phyloP scores from a whole-genome alignment of 2,329 filamentous ascomycete genomes.

The Fusarium sublunatum region DNA sequence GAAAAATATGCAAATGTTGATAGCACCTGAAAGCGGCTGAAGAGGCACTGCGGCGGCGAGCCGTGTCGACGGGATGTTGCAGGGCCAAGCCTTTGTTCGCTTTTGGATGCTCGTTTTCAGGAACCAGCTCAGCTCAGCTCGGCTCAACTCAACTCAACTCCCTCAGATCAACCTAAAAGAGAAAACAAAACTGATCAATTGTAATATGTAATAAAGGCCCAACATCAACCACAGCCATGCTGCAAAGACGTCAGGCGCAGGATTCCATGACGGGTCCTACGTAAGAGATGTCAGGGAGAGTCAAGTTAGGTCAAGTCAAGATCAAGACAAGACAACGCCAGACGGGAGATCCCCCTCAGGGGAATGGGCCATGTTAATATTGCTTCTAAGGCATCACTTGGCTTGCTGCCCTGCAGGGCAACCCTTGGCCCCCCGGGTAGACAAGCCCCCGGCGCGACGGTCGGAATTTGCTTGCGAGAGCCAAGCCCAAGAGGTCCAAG shows the following conservation, averaged over 20 bases:
- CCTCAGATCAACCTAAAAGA: constrained; percentile 15
- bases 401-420: constrained; percentile 7
- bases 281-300: constrained; percentile 28
- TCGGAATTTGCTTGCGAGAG: constrained; percentile 40
- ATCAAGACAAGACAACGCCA: constrained; percentile 3
- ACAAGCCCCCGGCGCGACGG: constrained; percentile 28
- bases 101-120: constrained; percentile 14
- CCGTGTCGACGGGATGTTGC: constrained; percentile 37
- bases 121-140: not conserved
- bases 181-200: not conserved
- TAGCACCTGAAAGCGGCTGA: constrained; percentile 14
- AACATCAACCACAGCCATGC: constrained; percentile 23
- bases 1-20: constrained; percentile 6
- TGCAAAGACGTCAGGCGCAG: constrained; percentile 28
- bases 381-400: not conserved
- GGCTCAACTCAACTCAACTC: not conserved
- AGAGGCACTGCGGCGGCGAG: constrained; percentile 23
- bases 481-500: constrained; percentile 14
- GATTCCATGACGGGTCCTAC: constrained; percentile 36
- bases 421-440: constrained; percentile 31
- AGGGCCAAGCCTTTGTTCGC: constrained; percentile 28
- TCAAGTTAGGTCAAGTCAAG: not conserved
- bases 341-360: constrained; percentile 36
- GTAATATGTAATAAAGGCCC: constrained; percentile 7
- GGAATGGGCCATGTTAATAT: constrained; percentile 42